phyloP scores from a whole-genome alignment of 805 yeast genomes.

The Zygosaccharomyces pseudorouxii region DNA sequence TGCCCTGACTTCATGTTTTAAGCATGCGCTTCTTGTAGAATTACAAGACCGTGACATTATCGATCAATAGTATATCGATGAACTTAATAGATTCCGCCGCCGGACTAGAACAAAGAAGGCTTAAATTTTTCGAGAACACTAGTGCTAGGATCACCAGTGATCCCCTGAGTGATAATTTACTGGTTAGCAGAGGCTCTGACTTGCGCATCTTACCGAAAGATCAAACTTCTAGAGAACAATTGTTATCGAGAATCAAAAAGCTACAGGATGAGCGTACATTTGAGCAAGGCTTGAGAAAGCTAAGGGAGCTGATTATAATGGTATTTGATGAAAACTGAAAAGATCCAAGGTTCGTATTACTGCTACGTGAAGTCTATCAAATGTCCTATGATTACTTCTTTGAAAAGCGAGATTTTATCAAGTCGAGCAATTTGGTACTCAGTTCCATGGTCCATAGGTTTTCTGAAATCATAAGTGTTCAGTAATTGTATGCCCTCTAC shows the following conservation, averaged over 20 bases:
- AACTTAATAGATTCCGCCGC: constrained; percentile 11
- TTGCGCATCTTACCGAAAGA: constrained; percentile 39
- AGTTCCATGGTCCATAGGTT: constrained; percentile 15
- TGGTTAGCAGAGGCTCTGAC: constrained; percentile 48
- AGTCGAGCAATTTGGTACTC: constrained; percentile 17
- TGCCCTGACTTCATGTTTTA: not conserved
- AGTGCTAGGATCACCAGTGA: constrained; percentile 22
- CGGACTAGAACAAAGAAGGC: constrained; percentile 28
- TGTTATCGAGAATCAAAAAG: constrained; percentile 38
- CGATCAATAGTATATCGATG: not conserved
- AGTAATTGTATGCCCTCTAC: constrained; percentile 8
- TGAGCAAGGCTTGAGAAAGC: constrained; percentile 33
- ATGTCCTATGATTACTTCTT: constrained; percentile 18
- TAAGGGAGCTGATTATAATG: constrained; percentile 28
- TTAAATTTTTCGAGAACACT: constrained; percentile 33
- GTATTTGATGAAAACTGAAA: constrained; percentile 8
- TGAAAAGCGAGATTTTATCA: constrained; percentile 10
- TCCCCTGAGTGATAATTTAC: constrained; percentile 41
- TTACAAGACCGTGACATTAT: not conserved
- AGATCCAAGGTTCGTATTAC: constrained; percentile 15
- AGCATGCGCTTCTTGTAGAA: not conserved
- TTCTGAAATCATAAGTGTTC: not conserved
- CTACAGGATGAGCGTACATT: constrained; percentile 20
- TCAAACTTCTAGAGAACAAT: constrained; percentile 39
- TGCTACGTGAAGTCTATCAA: constrained; percentile 18